Base-by-base conservation (phyloP, 1,139 yeast species). In the Taphrina wiesneri region DNA sequence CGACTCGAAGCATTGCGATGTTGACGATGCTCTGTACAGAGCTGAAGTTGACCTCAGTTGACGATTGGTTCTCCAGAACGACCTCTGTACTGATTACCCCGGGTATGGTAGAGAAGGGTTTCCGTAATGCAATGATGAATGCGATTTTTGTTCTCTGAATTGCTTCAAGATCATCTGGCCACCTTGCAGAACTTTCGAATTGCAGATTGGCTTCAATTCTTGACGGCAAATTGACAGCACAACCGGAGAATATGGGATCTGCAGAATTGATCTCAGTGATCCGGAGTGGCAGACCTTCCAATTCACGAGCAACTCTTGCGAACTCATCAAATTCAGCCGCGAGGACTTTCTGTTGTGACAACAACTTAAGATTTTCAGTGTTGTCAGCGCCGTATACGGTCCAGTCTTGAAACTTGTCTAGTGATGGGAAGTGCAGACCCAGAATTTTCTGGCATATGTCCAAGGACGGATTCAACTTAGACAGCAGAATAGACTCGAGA, bases 141-240 rank as follows among this genome's bases (percentile, higher is more conserved):
- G 98, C 99, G 45, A 93, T 83, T 74, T 95, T 95, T 19, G 96
- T 88, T 73, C 87, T 86, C 74, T 93, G 99, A 67, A 91, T 79
- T 0, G 97, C 92, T 43, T 81, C 79, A 3, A 90, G 75, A 75
- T 93, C 97, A 76, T 90, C 96, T 0, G 99, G 99, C 99, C 99
- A 95, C 75, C 86, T 85, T n/a, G 85, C 82, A 1, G 97, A 88
- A 2, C 89, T 80, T 77, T 95, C 99, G 76, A 95, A 90, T 76
- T 91, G 96, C 56, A 95, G 76, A 13, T 92, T 82, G 28, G 87
- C 86, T 62, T 88, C 91, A n/a, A 65, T 49, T 19, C 60, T 43
- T 17, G 32, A 28, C 15, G 59, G 59, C 17, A 26, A 7, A 21
- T 21, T 34, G 9, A 28, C 15, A 36, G 47, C 53, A 26, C 49